A percentile compares a stretch with the other conserved stretches of the same genome.
phyloP scores from a whole-genome alignment of 495 filamentous ascomycete genomes.

The Choiromyces venosus region DNA sequence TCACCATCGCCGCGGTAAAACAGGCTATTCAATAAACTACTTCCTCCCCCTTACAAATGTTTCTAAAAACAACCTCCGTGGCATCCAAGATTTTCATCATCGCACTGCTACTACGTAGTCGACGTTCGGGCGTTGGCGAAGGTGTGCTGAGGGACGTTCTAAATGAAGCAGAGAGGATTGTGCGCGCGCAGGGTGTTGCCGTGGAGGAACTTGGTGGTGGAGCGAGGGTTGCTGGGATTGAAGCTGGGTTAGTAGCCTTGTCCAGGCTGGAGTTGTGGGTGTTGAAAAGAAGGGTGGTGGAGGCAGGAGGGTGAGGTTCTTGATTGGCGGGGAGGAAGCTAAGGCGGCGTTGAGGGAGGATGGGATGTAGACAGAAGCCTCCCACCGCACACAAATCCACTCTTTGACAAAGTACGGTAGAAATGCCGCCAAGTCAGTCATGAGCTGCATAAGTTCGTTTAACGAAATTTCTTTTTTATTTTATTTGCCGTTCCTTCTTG shows the following conservation, averaged over 20 bases:
- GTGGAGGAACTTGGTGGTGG: slow-evolving; percentile 37
- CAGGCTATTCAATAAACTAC: slow-evolving; percentile 93
- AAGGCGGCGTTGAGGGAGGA: slow-evolving; percentile 82
- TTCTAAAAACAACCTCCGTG: slow-evolving; percentile 72
- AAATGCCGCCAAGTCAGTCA: no score
- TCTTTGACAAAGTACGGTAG: no score
- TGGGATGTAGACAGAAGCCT: slow-evolving; percentile 47
- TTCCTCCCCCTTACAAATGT: slow-evolving; percentile 81
- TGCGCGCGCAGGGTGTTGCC: slow-evolving; percentile 53
- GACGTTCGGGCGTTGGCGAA: slow-evolving; percentile 78
- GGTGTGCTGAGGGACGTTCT: slow-evolving; percentile 84
- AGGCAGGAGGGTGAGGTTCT: slow-evolving; percentile 75
- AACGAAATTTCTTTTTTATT: no score
- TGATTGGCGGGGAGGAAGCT: slow-evolving; percentile 84
- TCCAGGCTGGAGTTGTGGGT: slow-evolving; percentile 79
- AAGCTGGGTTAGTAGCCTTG: slow-evolving; percentile 67
- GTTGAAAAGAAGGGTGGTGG: slow-evolving; percentile 79
- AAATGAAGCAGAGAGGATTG: slow-evolving; percentile 75
- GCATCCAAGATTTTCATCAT: slow-evolving; percentile 78
- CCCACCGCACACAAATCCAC: no score
- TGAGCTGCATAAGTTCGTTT: no score
- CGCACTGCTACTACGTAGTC: slow-evolving; percentile 68
- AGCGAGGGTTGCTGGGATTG: slow-evolving; percentile 61
- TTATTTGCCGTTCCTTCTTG: no score
- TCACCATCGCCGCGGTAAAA: slow-evolving; percentile 89